These are phyloP conservation scores for Nitzschia inconspicua DNA, from an alignment of 108 stramenopile genomes.

Conservation along the genomic window DNA sequence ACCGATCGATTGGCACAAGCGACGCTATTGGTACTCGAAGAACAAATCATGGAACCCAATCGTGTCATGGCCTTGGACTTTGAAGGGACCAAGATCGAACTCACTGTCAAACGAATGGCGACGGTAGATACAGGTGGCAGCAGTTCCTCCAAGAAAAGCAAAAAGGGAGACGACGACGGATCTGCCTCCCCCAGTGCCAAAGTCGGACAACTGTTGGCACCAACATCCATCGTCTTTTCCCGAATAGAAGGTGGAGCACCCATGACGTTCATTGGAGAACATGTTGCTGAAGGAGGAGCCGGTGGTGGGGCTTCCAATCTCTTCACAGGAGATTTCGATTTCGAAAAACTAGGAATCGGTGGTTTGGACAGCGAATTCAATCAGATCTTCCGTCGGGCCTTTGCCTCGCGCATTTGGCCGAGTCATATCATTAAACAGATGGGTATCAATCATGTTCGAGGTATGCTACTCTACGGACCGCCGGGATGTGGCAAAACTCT, in stretches of 20 bases:
- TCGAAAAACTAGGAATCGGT: slow-evolving; percentile 97
- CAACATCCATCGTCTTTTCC: slow-evolving; percentile 62
- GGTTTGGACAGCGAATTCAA: slow-evolving; percentile 96
- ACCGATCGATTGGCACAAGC: slow-evolving; percentile 72
- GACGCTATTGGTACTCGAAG: slow-evolving; percentile 62
- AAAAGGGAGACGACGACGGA: slow-evolving; percentile 13
- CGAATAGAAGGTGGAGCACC: slow-evolving; percentile 41
- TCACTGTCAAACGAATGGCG: slow-evolving; percentile 41
- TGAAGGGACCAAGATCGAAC: slow-evolving; percentile 85
- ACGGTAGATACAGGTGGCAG: slow-evolving; percentile 25
- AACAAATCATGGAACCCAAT: slow-evolving; percentile 75
- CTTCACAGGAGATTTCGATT: slow-evolving; percentile 93
- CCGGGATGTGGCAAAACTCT: slow-evolving; percentile 98
- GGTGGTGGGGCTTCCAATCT: slow-evolving; percentile 64
- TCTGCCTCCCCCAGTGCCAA: slow-evolving; percentile 14
- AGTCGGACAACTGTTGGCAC: slow-evolving; percentile 62
- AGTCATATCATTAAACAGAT: slow-evolving; percentile 91
- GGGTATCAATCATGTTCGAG: slow-evolving; percentile 98
- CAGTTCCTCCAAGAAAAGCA: slow-evolving; percentile 21
- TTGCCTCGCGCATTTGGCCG: slow-evolving; percentile 96
- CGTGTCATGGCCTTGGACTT: slow-evolving; percentile 82
- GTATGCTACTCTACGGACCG: slow-evolving; percentile 96
- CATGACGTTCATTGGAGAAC: slow-evolving; percentile 49
- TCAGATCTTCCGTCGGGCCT: slow-evolving; percentile 97
- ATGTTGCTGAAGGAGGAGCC: slow-evolving; percentile 58